phyloP scores from a whole-genome alignment of 768 basidiomycete species.

The Tylopilus subfusipes region DNA sequence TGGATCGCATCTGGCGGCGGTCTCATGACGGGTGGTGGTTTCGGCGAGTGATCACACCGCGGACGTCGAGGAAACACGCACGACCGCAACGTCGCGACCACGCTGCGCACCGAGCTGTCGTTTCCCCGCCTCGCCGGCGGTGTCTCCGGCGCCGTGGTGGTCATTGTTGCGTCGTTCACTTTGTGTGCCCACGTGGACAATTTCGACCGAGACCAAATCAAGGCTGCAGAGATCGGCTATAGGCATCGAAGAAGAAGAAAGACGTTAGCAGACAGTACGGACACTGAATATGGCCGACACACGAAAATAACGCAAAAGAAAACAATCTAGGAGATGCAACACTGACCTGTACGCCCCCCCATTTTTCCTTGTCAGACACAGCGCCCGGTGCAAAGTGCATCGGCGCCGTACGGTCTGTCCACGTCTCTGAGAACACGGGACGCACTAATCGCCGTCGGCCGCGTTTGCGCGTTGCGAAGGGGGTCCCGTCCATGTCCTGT shows the following conservation, averaged over 20 bases:
- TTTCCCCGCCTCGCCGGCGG: background rate
- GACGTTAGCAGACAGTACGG: background rate
- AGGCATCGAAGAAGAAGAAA: background rate
- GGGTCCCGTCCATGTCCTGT: constrained; percentile 12
- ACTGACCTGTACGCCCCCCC: constrained; percentile 27
- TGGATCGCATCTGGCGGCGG: constrained; percentile 29
- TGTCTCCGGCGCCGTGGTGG: background rate
- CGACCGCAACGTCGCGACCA: constrained; percentile 5
- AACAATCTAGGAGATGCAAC: too few species aligned
- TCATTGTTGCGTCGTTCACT: background rate
- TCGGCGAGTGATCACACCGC: constrained; percentile 2
- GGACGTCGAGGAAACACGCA: constrained; percentile 5
- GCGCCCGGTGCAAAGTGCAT: background rate
- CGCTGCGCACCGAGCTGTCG: background rate
- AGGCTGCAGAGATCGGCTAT: constrained; percentile 24
- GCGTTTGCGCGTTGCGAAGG: constrained; percentile 11
- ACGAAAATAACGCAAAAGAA: too few species aligned
- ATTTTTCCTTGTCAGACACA: background rate
- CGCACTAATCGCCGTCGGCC: constrained; percentile 15
- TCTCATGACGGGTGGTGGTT: constrained; percentile 9
- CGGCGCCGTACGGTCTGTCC: constrained; percentile 8
- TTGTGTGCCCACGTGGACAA: background rate
- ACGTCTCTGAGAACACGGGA: constrained; percentile 19
- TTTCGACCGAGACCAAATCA: constrained; percentile 16
- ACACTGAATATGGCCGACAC: too few species aligned